Conservation (phyloP, 345 rosid species). For the Citrus glauca region DNA sequence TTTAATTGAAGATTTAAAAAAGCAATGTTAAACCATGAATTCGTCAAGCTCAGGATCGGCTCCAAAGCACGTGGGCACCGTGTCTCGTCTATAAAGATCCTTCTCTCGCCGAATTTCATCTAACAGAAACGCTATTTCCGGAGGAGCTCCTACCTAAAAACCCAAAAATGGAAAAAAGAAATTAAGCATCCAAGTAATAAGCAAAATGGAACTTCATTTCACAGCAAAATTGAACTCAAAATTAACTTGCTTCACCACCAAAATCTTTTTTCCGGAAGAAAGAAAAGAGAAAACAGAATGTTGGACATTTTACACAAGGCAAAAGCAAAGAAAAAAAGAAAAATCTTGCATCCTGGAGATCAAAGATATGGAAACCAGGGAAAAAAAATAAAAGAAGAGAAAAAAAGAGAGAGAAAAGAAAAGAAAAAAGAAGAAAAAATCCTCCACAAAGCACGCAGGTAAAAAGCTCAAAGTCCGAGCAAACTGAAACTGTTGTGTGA, state of each 20-base stretch:
- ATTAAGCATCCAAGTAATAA: neutral
- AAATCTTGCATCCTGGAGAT: constrained; percentile 13
- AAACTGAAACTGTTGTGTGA: neutral
- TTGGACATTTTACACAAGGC: neutral
- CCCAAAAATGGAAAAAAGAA: neutral
- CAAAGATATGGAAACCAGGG: neutral
- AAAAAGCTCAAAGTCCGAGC: constrained; percentile 19
- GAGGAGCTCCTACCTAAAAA: constrained; percentile 83
- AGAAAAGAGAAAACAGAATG: neutral
- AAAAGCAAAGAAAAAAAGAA: neutral
- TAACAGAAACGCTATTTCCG: constrained; percentile 60
- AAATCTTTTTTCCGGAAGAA: neutral
- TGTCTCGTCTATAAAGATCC: constrained; percentile 38
- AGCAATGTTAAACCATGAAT: constrained; percentile 61
- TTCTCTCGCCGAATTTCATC: constrained; percentile 65
- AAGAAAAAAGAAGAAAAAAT: neutral
- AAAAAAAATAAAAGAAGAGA: neutral
- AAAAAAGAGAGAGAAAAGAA: neutral
- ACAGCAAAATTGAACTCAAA: neutral
- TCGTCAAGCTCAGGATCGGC: constrained; percentile 97
- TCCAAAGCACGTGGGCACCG: constrained; percentile 43
- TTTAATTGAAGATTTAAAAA: neutral
- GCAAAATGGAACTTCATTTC: neutral
- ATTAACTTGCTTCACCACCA: no score
- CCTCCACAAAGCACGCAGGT: constrained; percentile 8